Conservation (phyloP, 192 early-diverging fungal species). For the Coemansia interrupta region DNA sequence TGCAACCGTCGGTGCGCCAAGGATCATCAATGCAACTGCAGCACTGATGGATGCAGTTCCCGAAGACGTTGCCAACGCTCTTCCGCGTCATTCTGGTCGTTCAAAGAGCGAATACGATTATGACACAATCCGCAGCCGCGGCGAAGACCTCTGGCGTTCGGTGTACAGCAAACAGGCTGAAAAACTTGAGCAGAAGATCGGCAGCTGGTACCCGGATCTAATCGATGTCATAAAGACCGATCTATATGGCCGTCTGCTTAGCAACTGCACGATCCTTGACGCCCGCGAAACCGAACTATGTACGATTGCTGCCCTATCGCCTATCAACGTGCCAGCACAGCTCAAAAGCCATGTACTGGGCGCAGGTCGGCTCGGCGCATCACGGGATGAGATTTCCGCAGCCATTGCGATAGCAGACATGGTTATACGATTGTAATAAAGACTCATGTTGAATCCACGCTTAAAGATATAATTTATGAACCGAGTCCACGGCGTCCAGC, state of each 20-base stretch:
- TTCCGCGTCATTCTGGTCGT: conserved; percentile 12
- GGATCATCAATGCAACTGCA: conserved; percentile 25
- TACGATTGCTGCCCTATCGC: conserved; percentile 25
- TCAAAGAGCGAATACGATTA: conserved; percentile 18
- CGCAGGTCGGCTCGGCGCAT: conserved; percentile 23
- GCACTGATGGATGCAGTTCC: conserved; percentile 19
- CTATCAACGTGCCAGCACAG: conserved; percentile 32
- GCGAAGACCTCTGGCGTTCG: conserved; percentile 20
- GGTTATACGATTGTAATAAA: neutral
- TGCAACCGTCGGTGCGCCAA: conserved; percentile 11
- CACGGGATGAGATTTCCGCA: conserved; percentile 20
- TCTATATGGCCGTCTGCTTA: conserved; percentile 37
- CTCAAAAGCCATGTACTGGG: conserved; percentile 42
- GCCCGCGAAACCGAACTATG: conserved; percentile 36
- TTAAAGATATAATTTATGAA: conserved; percentile 12
- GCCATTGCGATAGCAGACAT: conserved; percentile 17
- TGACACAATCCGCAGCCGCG: conserved; percentile 17
- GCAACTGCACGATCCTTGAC: conserved; percentile 24
- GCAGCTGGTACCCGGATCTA: conserved; percentile 33
- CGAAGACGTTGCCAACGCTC: neutral
- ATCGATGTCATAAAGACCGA: conserved; percentile 44
- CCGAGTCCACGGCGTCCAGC: conserved; percentile 46
- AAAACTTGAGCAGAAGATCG: conserved; percentile 27
- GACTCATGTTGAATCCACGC: neutral
- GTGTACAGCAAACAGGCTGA: conserved; percentile 38